Percentiles rank a stretch among this genome's conserved stretches.
phyloP scores from a whole-genome alignment of 805 yeast species.

The Saccharomycopsis sp. region DNA sequence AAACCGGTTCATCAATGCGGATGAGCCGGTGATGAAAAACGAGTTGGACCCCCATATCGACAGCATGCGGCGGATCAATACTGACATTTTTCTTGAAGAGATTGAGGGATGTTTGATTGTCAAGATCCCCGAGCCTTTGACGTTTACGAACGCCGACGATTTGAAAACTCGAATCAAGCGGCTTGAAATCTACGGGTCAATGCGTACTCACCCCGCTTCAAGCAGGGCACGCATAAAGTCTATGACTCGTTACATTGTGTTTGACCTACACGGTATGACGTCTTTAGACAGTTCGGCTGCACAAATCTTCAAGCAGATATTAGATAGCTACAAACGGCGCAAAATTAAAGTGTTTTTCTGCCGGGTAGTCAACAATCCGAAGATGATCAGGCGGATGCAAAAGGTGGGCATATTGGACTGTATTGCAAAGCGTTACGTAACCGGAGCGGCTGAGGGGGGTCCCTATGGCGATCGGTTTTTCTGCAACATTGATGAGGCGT shows the following conservation, averaged over 20 bases:
- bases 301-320: constrained; percentile 58
- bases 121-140: constrained; percentile 80
- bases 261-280: constrained; percentile 80
- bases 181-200: constrained; percentile 70
- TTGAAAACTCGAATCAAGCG: constrained; percentile 59
- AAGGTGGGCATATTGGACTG: constrained; percentile 49
- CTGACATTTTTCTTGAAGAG: constrained; percentile 28
- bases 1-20: constrained; percentile 62
- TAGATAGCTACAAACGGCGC: constrained; percentile 46
- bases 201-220: constrained; percentile 67
- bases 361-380: constrained; percentile 44
- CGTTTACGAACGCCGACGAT: constrained; percentile 80
- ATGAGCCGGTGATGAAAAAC: constrained; percentile 42
- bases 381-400: constrained; percentile 43
- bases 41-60: constrained; percentile 15
- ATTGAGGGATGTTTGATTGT: constrained; percentile 72
- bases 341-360: constrained; percentile 53
- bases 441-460: constrained; percentile 19
- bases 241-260: constrained; percentile 50
- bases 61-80: constrained; percentile 4
- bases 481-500: constrained; percentile 51
- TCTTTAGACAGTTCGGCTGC: constrained; percentile 75
- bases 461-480: constrained; percentile 32
- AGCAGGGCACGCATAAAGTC: constrained; percentile 41
- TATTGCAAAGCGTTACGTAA: constrained; percentile 21